Conservation (phyloP, 1,284 basidiomycete genomes). For the Ustilago trichophora region DNA sequence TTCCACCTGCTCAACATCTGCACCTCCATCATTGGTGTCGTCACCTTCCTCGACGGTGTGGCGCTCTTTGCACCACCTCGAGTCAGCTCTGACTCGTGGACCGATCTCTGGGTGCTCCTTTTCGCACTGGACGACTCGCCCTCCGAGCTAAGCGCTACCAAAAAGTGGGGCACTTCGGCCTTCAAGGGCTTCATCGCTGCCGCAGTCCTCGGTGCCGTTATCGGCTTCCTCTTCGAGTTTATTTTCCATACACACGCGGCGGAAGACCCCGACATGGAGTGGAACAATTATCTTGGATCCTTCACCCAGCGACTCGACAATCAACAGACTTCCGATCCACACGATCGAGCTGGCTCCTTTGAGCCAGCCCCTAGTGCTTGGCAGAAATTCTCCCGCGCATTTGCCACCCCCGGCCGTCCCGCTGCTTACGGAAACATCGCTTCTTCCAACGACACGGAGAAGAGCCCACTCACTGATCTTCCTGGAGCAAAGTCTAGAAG, state of each 20-base stretch:
- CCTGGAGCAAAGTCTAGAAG: slow-evolving; percentile 6
- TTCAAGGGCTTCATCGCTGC: slow-evolving; percentile 63
- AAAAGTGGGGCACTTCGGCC: slow-evolving; percentile 49
- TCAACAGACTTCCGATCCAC: neutral
- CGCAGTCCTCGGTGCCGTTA: slow-evolving; percentile 37
- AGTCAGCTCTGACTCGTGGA: slow-evolving; percentile 45
- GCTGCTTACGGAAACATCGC: slow-evolving; percentile 51
- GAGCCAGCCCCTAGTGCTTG: slow-evolving; percentile 49
- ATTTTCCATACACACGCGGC: slow-evolving; percentile 50
- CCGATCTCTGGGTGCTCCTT: slow-evolving; percentile 56
- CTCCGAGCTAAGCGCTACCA: slow-evolving; percentile 22
- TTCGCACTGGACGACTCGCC: slow-evolving; percentile 37
- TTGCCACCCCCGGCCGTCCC: slow-evolving; percentile 15
- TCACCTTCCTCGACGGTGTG: slow-evolving; percentile 54
- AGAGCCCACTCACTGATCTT: slow-evolving; percentile 31
- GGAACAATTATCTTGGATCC: slow-evolving; percentile 59
- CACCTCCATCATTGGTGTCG: slow-evolving; percentile 54
- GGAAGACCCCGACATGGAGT: slow-evolving; percentile 53
- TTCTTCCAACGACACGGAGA: slow-evolving; percentile 11
- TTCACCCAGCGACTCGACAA: slow-evolving; percentile 48
- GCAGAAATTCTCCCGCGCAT: slow-evolving; percentile 34
- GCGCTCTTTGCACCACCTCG: slow-evolving; percentile 51
- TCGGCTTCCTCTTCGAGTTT: slow-evolving; percentile 53
- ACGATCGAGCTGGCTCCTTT: slow-evolving; percentile 48
- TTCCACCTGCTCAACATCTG: slow-evolving; percentile 52